phyloP scores from a whole-genome alignment of 2,329 filamentous ascomycete species.

The Colletotrichum phormii region DNA sequence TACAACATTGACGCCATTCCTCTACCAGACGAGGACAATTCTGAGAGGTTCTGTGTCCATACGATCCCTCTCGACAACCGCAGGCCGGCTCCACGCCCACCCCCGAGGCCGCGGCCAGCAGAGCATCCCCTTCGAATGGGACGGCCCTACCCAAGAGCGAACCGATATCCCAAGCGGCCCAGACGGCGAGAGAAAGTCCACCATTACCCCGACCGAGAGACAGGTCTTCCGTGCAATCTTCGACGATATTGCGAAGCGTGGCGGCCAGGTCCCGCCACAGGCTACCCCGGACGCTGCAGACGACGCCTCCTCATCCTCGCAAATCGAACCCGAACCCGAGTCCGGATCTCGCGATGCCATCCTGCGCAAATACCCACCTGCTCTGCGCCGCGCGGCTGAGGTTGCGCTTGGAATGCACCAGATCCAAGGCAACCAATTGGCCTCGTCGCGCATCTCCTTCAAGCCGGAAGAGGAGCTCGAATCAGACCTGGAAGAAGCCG shows the following conservation, averaged over 20 bases:
- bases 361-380: conserved; percentile 51
- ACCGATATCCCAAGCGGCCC: conserved; percentile 38
- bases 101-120: conserved; percentile 37
- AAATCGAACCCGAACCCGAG: conserved; percentile 45
- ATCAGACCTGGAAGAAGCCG: conserved; percentile 42
- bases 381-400: conserved; percentile 53
- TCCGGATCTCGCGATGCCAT: conserved; percentile 49
- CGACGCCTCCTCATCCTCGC: background rate
- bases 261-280: conserved; percentile 44
- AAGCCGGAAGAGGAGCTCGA: conserved; percentile 19
- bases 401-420: conserved; percentile 53
- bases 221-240: conserved; percentile 71
- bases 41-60: conserved; percentile 46
- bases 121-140: conserved; percentile 65
- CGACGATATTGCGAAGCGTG: conserved; percentile 48
- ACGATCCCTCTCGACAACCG: conserved; percentile 35
- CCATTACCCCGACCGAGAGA: conserved; percentile 69
- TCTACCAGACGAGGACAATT: conserved; percentile 79
- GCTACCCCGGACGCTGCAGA: background rate
- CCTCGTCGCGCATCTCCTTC: background rate
- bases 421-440: conserved; percentile 15
- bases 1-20: conserved; percentile 69
- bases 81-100: conserved; percentile 34
- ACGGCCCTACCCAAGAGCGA: conserved; percentile 42
- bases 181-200: conserved; percentile 50